Evolutionary conservation across 306 rosid species (phyloP), one percentile per base, ranked within the genome.

Genomic region (Pyrus bretschneideri): DNA sequence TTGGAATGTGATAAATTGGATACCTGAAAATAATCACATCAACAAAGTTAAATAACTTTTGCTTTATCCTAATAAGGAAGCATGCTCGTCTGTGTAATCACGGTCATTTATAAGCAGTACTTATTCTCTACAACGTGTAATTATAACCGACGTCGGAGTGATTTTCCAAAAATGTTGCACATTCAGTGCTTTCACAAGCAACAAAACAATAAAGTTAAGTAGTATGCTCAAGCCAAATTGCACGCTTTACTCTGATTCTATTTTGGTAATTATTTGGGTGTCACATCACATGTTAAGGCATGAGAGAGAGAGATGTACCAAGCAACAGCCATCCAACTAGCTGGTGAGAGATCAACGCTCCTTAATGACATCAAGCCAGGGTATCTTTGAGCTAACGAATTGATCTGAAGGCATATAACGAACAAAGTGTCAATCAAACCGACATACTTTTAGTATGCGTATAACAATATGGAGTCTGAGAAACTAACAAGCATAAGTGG

Each of bases 261-360:
- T 29, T 11, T 55, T 21, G 12, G 30, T 66, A n/a, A 27, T 21
- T 2, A 17, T 55, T 67, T 9, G 67, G 12, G 73, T 38, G 79
- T 35, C 38, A 6, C 35, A 33, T 29, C 14, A 19, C 19, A 15
- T 70, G 60, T 65, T 65, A 22, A 4, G 49, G 70, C 27, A 15
- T 21, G 40, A 35, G 71, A 77, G 81, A 66, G 44, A 76, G 80
- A 81, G 61, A 79, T 30, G 72, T 82, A 95, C 99, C 99, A 96
- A 22, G 98, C 86, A 71, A 96, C 89, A 19, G 97, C 90, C 99
- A 96, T 92, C 99, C 99, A 96, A 82, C 97, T 96, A 72, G 99
- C 98, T 46, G 99, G 99, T 5, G 98, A 96, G 61, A 96, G 93
- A 88, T 96, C 99, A 69, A 96, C 98, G 23, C 98, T 96, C 76